These are phyloP conservation scores for Komagataea norvegica DNA, from an alignment of 1,139 yeast species.

Conservation along the genomic window DNA sequence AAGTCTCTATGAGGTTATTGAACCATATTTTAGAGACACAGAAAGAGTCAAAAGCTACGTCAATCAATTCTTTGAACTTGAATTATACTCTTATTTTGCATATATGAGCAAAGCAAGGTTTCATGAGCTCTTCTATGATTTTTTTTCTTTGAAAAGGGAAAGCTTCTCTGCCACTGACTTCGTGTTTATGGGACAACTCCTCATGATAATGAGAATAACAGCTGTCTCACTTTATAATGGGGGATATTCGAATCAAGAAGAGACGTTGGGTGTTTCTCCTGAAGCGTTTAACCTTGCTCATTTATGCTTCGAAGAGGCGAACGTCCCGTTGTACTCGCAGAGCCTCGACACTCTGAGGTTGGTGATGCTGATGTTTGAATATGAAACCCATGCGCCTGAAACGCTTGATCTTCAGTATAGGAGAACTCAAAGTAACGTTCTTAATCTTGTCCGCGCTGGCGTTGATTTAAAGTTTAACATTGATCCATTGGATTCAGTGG, in stretches of 20 bases:
- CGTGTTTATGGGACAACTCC: conserved; percentile 9
- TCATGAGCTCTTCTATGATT: conserved; percentile 1
- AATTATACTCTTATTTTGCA: conserved; percentile 4
- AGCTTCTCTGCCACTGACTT: conserved; percentile 3
- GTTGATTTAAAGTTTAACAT: conserved; percentile 5
- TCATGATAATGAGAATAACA: conserved; percentile 7
- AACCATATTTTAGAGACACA: conserved; percentile 5
- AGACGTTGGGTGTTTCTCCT: conserved; percentile 1
- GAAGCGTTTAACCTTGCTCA: conserved; percentile 9
- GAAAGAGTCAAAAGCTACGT: not conserved
- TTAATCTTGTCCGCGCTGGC: conserved; percentile 3
- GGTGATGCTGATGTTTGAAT: conserved; percentile 6
- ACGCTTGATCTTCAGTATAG: conserved; percentile 1
- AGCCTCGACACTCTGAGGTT: conserved; percentile 9
- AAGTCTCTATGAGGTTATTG: conserved; percentile 2
- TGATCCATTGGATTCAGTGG: conserved; percentile 4
- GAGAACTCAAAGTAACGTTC: conserved; percentile 4
- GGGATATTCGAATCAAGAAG: conserved; percentile 6
- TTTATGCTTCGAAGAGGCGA: conserved; percentile 11
- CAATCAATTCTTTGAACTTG: conserved; percentile 8
- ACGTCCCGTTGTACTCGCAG: conserved; percentile 7
- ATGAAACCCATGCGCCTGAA: conserved; percentile 8
- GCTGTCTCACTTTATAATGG: conserved; percentile 8
- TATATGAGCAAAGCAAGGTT: conserved; percentile 6
- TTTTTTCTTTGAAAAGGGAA: conserved; percentile 3